Evolutionary conservation across 1,139 yeast species (phyloP).

Genomic region (Yamadazyma oceani): DNA sequence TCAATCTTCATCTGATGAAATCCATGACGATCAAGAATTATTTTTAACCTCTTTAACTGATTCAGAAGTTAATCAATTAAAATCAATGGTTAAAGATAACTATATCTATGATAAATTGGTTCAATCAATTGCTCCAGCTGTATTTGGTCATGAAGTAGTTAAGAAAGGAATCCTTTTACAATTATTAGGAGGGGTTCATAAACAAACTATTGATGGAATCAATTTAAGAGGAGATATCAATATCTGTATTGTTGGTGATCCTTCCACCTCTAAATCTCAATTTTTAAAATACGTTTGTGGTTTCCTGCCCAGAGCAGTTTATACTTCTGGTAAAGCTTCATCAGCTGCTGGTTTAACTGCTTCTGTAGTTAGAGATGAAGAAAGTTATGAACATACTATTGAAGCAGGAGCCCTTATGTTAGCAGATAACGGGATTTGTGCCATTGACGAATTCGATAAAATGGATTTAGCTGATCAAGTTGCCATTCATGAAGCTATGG

Average conservation of each 20-base stretch:
- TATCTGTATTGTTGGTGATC: conserved; percentile 97
- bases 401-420: conserved; percentile 99
- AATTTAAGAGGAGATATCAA: conserved; percentile 96
- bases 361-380: conserved; percentile 96
- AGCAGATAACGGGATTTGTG: conserved; percentile 98
- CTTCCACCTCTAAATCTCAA: conserved; percentile 96
- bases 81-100: conserved; percentile 88
- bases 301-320: conserved; percentile 91
- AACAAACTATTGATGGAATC: conserved; percentile 90
- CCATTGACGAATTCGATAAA: conserved; percentile 97
- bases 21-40: conserved; percentile 68
- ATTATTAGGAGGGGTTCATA: conserved; percentile 94
- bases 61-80: conserved; percentile 80
- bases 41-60: conserved; percentile 79
- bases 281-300: conserved; percentile 90
- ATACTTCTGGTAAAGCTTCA: conserved; percentile 98
- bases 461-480: conserved; percentile 97
- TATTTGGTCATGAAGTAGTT: conserved; percentile 92
- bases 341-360: conserved; percentile 99
- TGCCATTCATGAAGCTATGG: conserved; percentile 99
- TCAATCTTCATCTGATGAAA: conserved; percentile 27
- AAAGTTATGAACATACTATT: conserved; percentile 94
- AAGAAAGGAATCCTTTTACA: conserved; percentile 91
- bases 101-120: conserved; percentile 85
- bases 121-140: conserved; percentile 92